Evolutionary conservation across 768 basidiomycete genomes (phyloP).

Genomic region (Boletus reticuloceps): DNA sequence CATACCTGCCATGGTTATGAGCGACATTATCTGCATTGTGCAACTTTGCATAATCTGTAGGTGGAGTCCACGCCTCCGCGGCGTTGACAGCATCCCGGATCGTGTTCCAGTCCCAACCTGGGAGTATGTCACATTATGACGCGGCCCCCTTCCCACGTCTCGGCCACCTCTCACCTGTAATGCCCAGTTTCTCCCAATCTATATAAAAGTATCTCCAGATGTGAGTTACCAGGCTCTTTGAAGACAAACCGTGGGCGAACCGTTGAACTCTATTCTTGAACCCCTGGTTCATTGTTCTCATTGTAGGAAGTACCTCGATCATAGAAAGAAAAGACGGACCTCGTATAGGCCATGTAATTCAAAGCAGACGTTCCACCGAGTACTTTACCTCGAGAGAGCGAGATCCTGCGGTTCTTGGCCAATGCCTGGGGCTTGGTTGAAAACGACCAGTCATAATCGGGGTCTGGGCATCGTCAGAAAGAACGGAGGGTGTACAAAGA

Average conservation of each 20-base stretch:
- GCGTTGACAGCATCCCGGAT: conserved; percentile 13
- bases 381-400: conserved; percentile 7
- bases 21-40: conserved; percentile 10
- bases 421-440: conserved; percentile 7
- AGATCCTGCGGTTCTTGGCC: conserved; percentile 6
- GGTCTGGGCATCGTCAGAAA: conserved; percentile 6
- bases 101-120: conserved; percentile 10
- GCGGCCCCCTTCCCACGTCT: not conserved
- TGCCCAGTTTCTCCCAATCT: conserved; percentile 16
- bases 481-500: not conserved
- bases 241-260: not conserved
- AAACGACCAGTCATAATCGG: conserved; percentile 16
- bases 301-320: not conserved
- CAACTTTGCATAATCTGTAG: conserved; percentile 9
- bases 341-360: conserved; percentile 10
- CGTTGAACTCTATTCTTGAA: conserved; percentile 13
- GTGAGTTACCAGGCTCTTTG: not conserved
- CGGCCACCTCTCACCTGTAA: conserved; percentile 10
- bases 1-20: conserved; percentile 14
- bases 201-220: not conserved
- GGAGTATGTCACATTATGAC: not conserved
- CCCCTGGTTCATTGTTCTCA: not conserved
- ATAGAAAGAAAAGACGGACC: not conserved
- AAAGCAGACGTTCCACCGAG: conserved; percentile 16
- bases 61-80: conserved; percentile 15